These are phyloP conservation scores for Pleodorina starrii DNA, from an alignment of 139 green algal genomes.

Conservation along the genomic window DNA sequence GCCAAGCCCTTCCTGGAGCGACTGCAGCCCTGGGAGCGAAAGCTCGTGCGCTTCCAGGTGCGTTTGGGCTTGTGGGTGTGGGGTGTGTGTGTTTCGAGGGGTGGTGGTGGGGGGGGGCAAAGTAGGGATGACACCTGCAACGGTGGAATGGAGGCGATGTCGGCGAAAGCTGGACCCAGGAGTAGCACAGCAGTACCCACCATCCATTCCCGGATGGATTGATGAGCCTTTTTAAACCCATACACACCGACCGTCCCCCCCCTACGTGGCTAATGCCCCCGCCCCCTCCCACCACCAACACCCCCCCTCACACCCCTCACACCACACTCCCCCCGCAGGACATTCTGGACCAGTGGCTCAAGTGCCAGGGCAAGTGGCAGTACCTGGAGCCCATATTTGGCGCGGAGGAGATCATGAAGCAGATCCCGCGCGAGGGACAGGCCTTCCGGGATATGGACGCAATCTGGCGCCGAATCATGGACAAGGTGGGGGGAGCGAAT, in stretches of 20 bases:
- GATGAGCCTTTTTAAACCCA: too few species aligned
- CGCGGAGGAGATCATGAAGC: constrained; percentile 88
- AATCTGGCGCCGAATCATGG: constrained; percentile 83
- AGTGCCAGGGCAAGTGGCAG: constrained; percentile 86
- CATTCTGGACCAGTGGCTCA: constrained; percentile 88
- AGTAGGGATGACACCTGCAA: too few species aligned
- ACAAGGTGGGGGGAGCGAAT: constrained; percentile 51
- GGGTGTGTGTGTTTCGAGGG: too few species aligned
- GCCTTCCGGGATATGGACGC: constrained; percentile 78
- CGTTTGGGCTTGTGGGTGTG: background rate
- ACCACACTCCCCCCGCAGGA: constrained; percentile 71
- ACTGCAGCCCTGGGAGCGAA: constrained; percentile 77
- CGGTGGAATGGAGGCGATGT: too few species aligned
- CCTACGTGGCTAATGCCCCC: too few species aligned
- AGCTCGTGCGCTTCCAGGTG: constrained; percentile 75
- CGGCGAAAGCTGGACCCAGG: too few species aligned
- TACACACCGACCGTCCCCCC: too few species aligned
- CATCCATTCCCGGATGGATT: too few species aligned
- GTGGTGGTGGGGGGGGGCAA: too few species aligned
- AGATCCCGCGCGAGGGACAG: constrained; percentile 87
- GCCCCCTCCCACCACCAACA: too few species aligned
- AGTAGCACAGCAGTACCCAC: too few species aligned
- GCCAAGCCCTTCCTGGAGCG: constrained; percentile 76
- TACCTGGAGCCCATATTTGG: constrained; percentile 93
- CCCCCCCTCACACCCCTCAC: too few species aligned